Evolutionary conservation across 208 protist genomes (phyloP).

Genomic region (Crithidia acanthocephali): DNA sequence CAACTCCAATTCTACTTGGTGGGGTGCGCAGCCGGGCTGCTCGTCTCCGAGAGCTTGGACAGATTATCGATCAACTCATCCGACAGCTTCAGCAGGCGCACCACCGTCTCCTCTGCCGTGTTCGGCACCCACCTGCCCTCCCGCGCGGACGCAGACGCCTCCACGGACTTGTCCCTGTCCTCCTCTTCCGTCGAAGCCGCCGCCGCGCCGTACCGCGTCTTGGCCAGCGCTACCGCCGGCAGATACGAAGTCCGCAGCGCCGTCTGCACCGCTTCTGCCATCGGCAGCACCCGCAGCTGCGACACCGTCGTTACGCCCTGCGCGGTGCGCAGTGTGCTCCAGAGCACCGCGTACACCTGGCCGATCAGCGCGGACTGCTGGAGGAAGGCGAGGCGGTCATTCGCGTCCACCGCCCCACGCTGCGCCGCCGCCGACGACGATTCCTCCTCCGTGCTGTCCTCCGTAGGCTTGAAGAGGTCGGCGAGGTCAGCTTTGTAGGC

Average conservation of each 20-base stretch:
- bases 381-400: constrained; percentile 45
- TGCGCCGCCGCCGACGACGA: not conserved
- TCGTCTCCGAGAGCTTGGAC: constrained; percentile 25
- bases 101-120: constrained; percentile 57
- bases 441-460: not conserved
- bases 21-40: not conserved
- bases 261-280: constrained; percentile 45
- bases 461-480: constrained; percentile 44
- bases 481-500: constrained; percentile 33
- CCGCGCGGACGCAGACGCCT: not conserved
- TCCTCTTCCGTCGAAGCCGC: not conserved
- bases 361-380: constrained; percentile 65
- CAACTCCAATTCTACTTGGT: too few species aligned
- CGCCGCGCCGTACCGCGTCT: constrained; percentile 20
- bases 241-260: constrained; percentile 38
- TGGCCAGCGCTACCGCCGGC: constrained; percentile 30
- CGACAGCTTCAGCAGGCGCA: constrained; percentile 49
- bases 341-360: constrained; percentile 74
- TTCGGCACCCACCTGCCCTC: constrained; percentile 44
- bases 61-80: constrained; percentile 46
- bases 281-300: constrained; percentile 49
- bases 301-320: constrained; percentile 43
- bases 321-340: constrained; percentile 56
- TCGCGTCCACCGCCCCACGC: constrained; percentile 9
- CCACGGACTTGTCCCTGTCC: not conserved